These are phyloP conservation scores for Elaeis oleifera DNA, from an alignment of 202 grass and related monocot species.

Conservation along the genomic window DNA sequence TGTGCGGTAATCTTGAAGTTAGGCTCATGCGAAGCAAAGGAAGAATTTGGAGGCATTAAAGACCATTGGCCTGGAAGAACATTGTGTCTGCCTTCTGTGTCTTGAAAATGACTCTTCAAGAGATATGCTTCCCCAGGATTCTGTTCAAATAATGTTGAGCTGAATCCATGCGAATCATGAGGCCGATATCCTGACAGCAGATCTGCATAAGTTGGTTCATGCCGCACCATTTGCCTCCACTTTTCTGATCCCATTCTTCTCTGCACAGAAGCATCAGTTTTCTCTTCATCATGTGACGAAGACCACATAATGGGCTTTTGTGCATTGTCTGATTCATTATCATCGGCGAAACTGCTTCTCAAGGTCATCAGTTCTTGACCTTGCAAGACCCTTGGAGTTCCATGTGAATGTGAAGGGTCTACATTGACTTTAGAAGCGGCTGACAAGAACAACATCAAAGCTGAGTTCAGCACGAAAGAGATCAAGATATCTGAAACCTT, in stretches of 20 bases:
- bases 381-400: slow-evolving; percentile 48
- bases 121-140: slow-evolving; percentile 34
- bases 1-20: slow-evolving; percentile 29
- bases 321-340: slow-evolving; percentile 24
- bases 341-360: slow-evolving; percentile 31
- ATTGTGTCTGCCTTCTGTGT: slow-evolving; percentile 45
- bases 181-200: slow-evolving; percentile 41
- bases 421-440: slow-evolving; percentile 33
- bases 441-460: background rate
- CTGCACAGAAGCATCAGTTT: slow-evolving; percentile 23
- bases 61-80: slow-evolving; percentile 47
- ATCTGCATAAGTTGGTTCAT: slow-evolving; percentile 25
- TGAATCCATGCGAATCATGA: slow-evolving; percentile 34
- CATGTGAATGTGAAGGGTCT: slow-evolving; percentile 35
- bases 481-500: no score
- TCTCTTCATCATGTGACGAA: slow-evolving; percentile 33
- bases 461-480: no score
- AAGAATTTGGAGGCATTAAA: slow-evolving; percentile 45
- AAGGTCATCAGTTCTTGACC: slow-evolving; percentile 42
- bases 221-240: slow-evolving; percentile 41
- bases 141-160: slow-evolving; percentile 33
- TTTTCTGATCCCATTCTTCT: slow-evolving; percentile 46
- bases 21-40: slow-evolving; percentile 36
- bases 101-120: slow-evolving; percentile 46
- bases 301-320: slow-evolving; percentile 34